phyloP scores from a whole-genome alignment of 345 rosid genomes.

The Citrus sinensis region DNA sequence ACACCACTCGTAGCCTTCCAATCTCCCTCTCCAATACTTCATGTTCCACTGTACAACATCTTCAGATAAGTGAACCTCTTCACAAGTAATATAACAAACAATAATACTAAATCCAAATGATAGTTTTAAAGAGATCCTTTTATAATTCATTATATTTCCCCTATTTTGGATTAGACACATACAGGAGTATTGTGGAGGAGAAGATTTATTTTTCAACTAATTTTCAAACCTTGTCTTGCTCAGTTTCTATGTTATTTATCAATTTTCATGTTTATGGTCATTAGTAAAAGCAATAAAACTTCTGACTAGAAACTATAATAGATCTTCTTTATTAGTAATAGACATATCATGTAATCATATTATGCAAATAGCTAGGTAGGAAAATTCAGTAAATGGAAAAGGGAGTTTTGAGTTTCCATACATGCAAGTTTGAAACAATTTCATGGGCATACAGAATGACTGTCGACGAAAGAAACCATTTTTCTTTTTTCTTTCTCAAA shows the following conservation, averaged over 20 bases:
- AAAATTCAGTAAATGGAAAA: not conserved
- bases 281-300: not conserved
- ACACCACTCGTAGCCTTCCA: conserved; percentile 68
- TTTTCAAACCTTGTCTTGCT: not conserved
- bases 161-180: not conserved
- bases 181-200: not conserved
- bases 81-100: not conserved
- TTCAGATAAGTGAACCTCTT: conserved; percentile 5
- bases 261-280: not conserved
- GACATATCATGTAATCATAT: not conserved
- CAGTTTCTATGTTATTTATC: not conserved
- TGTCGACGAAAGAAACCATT: not conserved
- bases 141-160: not conserved
- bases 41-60: conserved; percentile 77
- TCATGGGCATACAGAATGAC: not conserved
- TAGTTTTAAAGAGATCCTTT: not conserved
- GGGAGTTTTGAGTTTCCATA: not conserved
- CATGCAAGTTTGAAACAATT: not conserved
- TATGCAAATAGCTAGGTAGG: not conserved
- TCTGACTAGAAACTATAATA: not conserved
- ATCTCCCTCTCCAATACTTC: conserved; percentile 94
- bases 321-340: not conserved
- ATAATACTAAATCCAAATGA: not conserved
- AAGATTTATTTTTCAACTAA: not conserved
- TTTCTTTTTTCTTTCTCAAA: not conserved